Base-by-base conservation (phyloP, 225 moss, liverwort and hornwort genomes). In the Thuidium tamariscinum region DNA sequence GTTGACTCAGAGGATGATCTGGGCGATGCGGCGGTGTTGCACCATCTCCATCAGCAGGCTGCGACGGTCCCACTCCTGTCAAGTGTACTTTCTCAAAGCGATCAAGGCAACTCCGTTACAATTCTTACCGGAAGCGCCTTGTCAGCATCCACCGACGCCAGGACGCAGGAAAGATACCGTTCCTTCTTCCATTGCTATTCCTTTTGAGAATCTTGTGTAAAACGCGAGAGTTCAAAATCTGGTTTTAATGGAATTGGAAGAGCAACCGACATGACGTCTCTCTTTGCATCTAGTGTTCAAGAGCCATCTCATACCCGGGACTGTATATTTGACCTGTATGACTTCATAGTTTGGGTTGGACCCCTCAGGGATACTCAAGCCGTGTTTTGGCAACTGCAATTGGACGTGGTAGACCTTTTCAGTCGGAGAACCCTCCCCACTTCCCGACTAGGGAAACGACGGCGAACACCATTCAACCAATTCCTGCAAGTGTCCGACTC, bases 141-240 rank as follows among this genome's bases (percentile, higher is more conserved):
- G 4, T 81, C n/a, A 2, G 4, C 63, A 16, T 64, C 16, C 16
- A 10, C 15, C 25, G 7, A 19, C 2, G 3, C 16, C 7, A 7
- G 0, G 26, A 36, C 26, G 16, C 17, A 81, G 5, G 51, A 29
- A 71, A 71, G 27, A 16, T 27, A 0, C 42, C 42, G 42, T 42
- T 42, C 44, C 16, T 27, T 44, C 27, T 71, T 71, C 42, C 27
- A 42, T 27, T 8, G 42, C 27, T 2, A 16, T 9, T 70, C 27
- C 3, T 0, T 1, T 5, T 9, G 42, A 41, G 0, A 0, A 0
- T 66, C 66, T 21, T 1, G 0, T 34, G 1, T 64, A 2, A 10
- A 16, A 54, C 17, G 6, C 16, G 6, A 5, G 4, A 18, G 15
- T 16, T 18, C 5, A 54, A 6, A 18, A 16, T 5, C 52, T 18